phyloP scores from a whole-genome alignment of 768 basidiomycete genomes.

The Pisolithus albus region DNA sequence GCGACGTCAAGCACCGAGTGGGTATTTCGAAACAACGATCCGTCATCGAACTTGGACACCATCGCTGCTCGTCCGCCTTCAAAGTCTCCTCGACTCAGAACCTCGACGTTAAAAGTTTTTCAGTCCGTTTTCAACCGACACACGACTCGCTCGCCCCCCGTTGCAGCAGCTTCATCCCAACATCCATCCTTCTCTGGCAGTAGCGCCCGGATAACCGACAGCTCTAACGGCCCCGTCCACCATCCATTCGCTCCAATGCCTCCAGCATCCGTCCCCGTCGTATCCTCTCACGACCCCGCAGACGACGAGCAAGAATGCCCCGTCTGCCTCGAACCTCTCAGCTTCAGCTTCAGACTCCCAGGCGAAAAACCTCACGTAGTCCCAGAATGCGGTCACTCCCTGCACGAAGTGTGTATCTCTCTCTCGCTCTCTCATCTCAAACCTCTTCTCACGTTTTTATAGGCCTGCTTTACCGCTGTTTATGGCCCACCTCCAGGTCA shows the following conservation, averaged over 20 bases:
- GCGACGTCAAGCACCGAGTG: too few species aligned
- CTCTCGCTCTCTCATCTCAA: background rate
- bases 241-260: slow-evolving; percentile 60
- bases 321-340: slow-evolving; percentile 92
- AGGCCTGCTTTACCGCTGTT: slow-evolving; percentile 96
- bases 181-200: slow-evolving; percentile 39
- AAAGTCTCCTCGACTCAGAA: slow-evolving; percentile 29
- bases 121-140: slow-evolving; percentile 48
- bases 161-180: slow-evolving; percentile 33
- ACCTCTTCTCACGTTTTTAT: background rate
- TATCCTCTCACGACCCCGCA: slow-evolving; percentile 51
- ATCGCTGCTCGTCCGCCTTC: slow-evolving; percentile 32
- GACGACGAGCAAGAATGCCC: slow-evolving; percentile 91
- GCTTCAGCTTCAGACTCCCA: slow-evolving; percentile 85
- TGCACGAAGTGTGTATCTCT: slow-evolving; percentile 68
- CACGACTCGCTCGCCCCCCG: slow-evolving; percentile 38
- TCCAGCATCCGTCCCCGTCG: slow-evolving; percentile 63
- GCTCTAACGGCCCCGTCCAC: slow-evolving; percentile 9
- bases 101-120: slow-evolving; percentile 32
- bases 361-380: slow-evolving; percentile 98
- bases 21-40: too few species aligned
- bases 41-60: slow-evolving; percentile 35
- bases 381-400: slow-evolving; percentile 94
- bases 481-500: slow-evolving; percentile 80
- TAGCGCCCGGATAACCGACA: slow-evolving; percentile 36